phyloP scores from a whole-genome alignment of 2,329 filamentous ascomycete genomes.

The Calycina marina region DNA sequence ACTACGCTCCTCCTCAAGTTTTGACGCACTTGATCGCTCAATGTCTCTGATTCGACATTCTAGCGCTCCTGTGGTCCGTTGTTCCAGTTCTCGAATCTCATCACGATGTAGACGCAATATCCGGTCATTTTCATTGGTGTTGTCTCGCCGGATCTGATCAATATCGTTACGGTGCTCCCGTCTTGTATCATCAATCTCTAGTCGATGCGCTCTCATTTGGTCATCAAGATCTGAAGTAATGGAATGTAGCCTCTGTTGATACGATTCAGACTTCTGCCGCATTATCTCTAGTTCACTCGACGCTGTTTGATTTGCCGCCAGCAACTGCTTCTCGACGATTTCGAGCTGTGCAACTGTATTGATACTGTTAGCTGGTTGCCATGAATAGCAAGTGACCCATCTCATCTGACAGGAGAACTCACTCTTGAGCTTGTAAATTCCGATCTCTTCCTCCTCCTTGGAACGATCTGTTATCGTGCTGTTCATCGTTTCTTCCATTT shows the following conservation, averaged over 20 bases:
- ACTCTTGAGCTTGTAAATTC: conserved; percentile 50
- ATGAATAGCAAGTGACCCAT: neutral
- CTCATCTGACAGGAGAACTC: conserved; percentile 18
- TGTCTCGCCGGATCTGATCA: conserved; percentile 35
- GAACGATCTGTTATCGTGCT: conserved; percentile 53
- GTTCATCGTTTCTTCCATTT: conserved; percentile 59
- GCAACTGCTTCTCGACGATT: conserved; percentile 18
- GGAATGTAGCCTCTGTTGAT: conserved; percentile 29
- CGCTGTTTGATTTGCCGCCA: conserved; percentile 33
- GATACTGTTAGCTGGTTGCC: conserved; percentile 1
- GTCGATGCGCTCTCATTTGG: conserved; percentile 32
- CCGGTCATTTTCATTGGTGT: conserved; percentile 39
- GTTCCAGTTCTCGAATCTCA: conserved; percentile 49
- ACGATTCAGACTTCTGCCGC: conserved; percentile 25
- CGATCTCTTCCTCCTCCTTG: conserved; percentile 58
- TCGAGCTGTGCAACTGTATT: conserved; percentile 38
- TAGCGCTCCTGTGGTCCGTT: conserved; percentile 37
- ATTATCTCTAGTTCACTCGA: conserved; percentile 54
- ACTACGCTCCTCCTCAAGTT: conserved; percentile 50
- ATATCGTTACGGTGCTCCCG: conserved; percentile 40
- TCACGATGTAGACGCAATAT: conserved; percentile 49
- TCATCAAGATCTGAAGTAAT: conserved; percentile 35
- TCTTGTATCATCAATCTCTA: conserved; percentile 37
- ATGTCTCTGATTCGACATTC: conserved; percentile 20
- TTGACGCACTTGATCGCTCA: conserved; percentile 23